These are phyloP conservation scores for Paramecium primaurelia DNA, from an alignment of 73 alveolate species.

Conservation along the genomic window DNA sequence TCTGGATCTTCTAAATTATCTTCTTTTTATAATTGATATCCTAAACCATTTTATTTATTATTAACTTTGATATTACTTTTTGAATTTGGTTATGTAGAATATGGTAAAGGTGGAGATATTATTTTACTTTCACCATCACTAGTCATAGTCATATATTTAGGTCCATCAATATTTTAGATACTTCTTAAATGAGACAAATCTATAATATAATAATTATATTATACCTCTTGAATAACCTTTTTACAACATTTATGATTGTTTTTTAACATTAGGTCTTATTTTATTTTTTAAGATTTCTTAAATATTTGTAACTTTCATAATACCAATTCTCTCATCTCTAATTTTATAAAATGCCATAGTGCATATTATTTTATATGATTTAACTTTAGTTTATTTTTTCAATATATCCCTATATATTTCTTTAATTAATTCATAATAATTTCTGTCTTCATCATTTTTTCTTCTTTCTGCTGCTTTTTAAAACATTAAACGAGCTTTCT, in stretches of 20 bases:
- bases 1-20: neutral
- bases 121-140: constrained; percentile 19
- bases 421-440: neutral
- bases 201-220: neutral
- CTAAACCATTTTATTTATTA: neutral
- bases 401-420: constrained; percentile 6
- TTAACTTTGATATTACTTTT: neutral
- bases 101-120: neutral
- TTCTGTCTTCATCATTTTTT: constrained; percentile 1
- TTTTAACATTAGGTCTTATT: neutral
- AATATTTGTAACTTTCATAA: neutral
- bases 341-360: neutral
- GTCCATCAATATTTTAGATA: neutral
- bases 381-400: neutral
- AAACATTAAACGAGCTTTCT: constrained; percentile 29
- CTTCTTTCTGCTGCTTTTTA: constrained; percentile 15
- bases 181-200: neutral
- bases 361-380: neutral
- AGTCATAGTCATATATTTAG: neutral
- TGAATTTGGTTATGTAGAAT: neutral
- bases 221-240: neutral
- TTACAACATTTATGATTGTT: neutral
- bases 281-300: neutral
- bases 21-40: neutral
- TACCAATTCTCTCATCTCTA: neutral